phyloP scores from a whole-genome alignment of 192 early-diverging fungal species.

The Coemansia sp. region DNA sequence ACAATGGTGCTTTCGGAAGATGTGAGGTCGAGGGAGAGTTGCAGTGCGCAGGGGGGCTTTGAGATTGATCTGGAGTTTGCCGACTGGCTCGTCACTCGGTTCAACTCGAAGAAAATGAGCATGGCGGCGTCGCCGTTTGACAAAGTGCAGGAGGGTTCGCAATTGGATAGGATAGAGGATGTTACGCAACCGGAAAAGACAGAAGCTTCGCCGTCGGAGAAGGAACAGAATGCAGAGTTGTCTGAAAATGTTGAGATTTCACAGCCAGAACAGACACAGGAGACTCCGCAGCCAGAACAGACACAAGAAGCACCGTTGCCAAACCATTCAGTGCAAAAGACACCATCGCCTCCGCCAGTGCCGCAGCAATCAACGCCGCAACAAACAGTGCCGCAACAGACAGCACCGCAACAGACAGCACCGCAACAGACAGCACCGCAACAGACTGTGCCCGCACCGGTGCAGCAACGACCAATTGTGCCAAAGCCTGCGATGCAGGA shows the following conservation, averaged over 20 bases:
- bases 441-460: not conserved
- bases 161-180: slow-evolving; percentile 5
- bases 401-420: too few relatives aligned
- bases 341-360: slow-evolving; percentile 2
- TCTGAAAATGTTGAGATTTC: not conserved
- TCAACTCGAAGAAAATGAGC: slow-evolving; percentile 33
- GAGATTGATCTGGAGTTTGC: slow-evolving; percentile 46
- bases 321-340: not conserved
- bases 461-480: not conserved
- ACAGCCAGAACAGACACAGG: not conserved
- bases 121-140: slow-evolving; percentile 33
- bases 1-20: slow-evolving; percentile 45
- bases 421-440: not conserved
- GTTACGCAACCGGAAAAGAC: not conserved
- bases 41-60: slow-evolving; percentile 31
- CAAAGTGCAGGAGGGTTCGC: slow-evolving; percentile 6
- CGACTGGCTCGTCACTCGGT: slow-evolving; percentile 49
- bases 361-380: not conserved
- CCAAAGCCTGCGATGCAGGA: not conserved
- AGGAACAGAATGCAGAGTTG: not conserved
- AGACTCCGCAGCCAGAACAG: not conserved
- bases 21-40: slow-evolving; percentile 44
- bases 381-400: not conserved
- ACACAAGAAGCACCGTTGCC: not conserved
- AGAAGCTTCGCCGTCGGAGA: not conserved